Conservation (phyloP, 78 protist species). For the Dictyostelium citrinum region DNA sequence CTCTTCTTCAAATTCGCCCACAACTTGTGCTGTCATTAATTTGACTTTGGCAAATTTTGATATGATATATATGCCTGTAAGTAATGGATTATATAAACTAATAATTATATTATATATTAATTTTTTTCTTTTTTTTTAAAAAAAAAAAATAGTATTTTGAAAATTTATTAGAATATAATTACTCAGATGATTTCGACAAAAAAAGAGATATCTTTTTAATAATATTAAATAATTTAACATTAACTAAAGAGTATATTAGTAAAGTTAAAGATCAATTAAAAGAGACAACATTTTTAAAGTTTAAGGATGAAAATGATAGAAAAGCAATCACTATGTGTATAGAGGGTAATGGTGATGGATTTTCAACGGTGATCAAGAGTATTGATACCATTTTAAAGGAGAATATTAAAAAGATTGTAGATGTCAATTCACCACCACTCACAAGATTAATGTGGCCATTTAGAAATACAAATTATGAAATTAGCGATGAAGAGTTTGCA, state of each 20-base stretch:
- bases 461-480: constrained; percentile 36
- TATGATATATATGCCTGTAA: constrained; percentile 60
- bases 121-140: not conserved
- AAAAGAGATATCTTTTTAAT: constrained; percentile 51
- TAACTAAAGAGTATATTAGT: constrained; percentile 1
- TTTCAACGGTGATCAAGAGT: not conserved
- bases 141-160: constrained; percentile 27
- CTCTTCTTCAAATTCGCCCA: constrained; percentile 29
- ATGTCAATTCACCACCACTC: not conserved
- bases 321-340: constrained; percentile 34
- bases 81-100: not conserved
- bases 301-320: constrained; percentile 28
- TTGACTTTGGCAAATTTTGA: constrained; percentile 34
- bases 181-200: constrained; percentile 42
- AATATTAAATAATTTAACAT: constrained; percentile 35
- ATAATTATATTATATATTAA: not conserved
- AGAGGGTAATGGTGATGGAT: constrained; percentile 35
- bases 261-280: constrained; percentile 47
- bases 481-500: constrained; percentile 40
- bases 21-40: constrained; percentile 53
- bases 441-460: constrained; percentile 49
- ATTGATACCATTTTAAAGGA: constrained; percentile 38
- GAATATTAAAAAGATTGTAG: constrained; percentile 31
- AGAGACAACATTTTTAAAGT: not conserved
- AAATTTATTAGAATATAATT: constrained; percentile 26